phyloP scores from a whole-genome alignment of 2,329 filamentous ascomycete species.

The Dryadomyces quercus-mongolicae region DNA sequence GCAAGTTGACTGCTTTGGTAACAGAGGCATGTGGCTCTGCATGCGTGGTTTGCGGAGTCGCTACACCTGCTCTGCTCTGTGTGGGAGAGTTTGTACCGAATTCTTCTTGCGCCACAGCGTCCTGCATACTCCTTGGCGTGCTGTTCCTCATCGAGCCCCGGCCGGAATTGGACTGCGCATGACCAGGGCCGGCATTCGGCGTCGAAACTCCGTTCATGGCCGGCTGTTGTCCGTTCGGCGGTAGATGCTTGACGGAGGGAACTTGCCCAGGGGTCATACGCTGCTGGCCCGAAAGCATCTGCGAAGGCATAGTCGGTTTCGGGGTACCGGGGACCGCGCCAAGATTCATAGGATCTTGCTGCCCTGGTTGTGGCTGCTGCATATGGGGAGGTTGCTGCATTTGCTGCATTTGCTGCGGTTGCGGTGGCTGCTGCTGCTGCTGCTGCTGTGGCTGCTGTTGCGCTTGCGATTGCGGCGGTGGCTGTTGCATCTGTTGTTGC shows the following conservation, averaged over 20 bases:
- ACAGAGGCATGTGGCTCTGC: constrained; percentile 17
- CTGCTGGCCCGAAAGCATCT: constrained; percentile 25
- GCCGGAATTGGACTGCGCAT: constrained; percentile 24
- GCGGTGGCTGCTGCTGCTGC: constrained; percentile 16
- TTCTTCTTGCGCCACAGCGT: constrained; percentile 25
- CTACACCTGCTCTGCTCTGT: constrained; percentile 25
- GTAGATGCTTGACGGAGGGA: constrained; percentile 31
- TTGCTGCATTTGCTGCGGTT: constrained; percentile 3
- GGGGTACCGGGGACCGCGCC: constrained; percentile 22
- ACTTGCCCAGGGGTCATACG: constrained; percentile 23
- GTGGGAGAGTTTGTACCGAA: constrained; percentile 33
- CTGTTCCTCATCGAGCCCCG: constrained; percentile 36
- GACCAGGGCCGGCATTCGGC: constrained; percentile 30
- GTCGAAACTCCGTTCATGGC: constrained; percentile 37
- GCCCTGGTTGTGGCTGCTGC: constrained; percentile 6
- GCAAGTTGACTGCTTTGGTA: constrained; percentile 16
- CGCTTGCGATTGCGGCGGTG: constrained; percentile 20
- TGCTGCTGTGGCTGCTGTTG: constrained; percentile 27
- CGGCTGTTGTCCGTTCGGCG: constrained; percentile 33
- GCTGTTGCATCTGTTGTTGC: constrained; percentile 12
- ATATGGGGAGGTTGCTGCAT: constrained; percentile 2
- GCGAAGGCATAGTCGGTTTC: constrained; percentile 28
- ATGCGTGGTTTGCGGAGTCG: constrained; percentile 17
- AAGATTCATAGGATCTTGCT: not conserved
- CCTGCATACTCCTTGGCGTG: constrained; percentile 38